Evolutionary conservation across 805 yeast species (phyloP).

Genomic region (Saccharomycopsis guyanensis): DNA sequence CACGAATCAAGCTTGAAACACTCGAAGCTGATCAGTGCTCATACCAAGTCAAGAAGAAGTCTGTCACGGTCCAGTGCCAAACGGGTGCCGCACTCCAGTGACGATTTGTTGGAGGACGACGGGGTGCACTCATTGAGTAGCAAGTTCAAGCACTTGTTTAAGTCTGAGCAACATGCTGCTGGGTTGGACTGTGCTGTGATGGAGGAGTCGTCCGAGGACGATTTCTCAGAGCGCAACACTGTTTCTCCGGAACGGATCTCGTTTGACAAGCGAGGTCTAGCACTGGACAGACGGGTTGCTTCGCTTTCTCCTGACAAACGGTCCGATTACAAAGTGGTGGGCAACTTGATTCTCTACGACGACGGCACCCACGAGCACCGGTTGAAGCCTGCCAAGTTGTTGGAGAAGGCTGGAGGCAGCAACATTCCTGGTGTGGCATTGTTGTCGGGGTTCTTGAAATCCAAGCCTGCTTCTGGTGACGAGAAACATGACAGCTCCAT

Average conservation of each 20-base stretch:
- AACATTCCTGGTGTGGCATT: conserved; percentile 18
- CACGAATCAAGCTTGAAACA: too few relatives aligned
- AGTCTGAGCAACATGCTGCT: too few relatives aligned
- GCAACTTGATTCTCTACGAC: conserved; percentile 7
- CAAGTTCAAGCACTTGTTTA: conserved; percentile 15
- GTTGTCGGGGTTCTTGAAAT: conserved; percentile 12
- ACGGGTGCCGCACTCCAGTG: not conserved
- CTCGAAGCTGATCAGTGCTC: too few relatives aligned
- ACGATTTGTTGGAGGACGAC: not conserved
- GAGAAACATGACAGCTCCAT: conserved; percentile 5
- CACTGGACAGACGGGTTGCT: too few relatives aligned
- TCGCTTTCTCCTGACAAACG: too few relatives aligned
- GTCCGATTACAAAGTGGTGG: not conserved
- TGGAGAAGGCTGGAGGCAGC: conserved; percentile 4
- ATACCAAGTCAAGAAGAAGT: too few relatives aligned
- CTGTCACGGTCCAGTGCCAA: not conserved
- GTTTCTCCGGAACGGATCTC: too few relatives aligned
- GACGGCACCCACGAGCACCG: conserved; percentile 15
- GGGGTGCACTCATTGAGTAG: conserved; percentile 4
- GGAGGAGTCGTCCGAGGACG: too few relatives aligned
- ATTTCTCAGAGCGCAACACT: too few relatives aligned
- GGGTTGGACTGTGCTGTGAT: too few relatives aligned
- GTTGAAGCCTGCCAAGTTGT: conserved; percentile 14
- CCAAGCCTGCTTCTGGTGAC: not conserved
- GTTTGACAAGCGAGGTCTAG: too few relatives aligned